Evolutionary conservation across 495 filamentous ascomycete species (phyloP), one percentile per base, ranked within the genome.

Genomic region (Ramalina intermedia): DNA sequence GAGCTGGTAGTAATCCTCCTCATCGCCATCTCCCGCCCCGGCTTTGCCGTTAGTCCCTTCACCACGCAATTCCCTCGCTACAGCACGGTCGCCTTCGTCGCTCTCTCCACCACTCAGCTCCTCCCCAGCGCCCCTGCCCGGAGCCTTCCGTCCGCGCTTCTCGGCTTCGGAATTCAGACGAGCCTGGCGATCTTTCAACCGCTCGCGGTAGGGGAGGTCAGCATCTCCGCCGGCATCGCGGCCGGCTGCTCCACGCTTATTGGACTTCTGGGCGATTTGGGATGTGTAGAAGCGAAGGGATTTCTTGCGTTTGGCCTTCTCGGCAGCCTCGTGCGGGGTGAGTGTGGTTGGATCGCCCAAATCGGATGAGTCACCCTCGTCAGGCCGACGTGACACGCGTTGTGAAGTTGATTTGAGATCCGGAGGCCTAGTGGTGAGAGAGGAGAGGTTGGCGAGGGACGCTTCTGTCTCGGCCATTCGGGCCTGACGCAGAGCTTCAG

Each of bases 231-330:
- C 93, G 7, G 86, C 77, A 53, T 90, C 82, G 45, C 80, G 76
- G 46, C 85, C 85, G 21, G 85, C 86, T n/a, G 70, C 79, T 4
- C 71, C 80, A 33, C 91, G 86, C 58, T 84, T 88, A 66, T 84
- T 89, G 48, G 83, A 75, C 64, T 94, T 95, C 60, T 94, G 88
- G 24, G 85, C 82, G 48, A 96, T 84, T 60, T 96, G 91, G 5
- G 87, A 91, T 21, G 93, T 95, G 73, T 98, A 96, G 68, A 98
- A 98, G 47, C 85, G 81, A 37, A 98, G 78, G 52, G 73, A 84
- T 66, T 89, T 91, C 71, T 88, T 94, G 57, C 82, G 81, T 43
- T 73, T 70, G 3, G 79, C 84, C 66, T 96, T 98, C 51, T 91
- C 85, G 44, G 81, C 82, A 0, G 82, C 81, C 49, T 85, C 82